These are phyloP conservation scores for Argentina anserina DNA, from an alignment of 306 rosid species.

Conservation along the genomic window DNA sequence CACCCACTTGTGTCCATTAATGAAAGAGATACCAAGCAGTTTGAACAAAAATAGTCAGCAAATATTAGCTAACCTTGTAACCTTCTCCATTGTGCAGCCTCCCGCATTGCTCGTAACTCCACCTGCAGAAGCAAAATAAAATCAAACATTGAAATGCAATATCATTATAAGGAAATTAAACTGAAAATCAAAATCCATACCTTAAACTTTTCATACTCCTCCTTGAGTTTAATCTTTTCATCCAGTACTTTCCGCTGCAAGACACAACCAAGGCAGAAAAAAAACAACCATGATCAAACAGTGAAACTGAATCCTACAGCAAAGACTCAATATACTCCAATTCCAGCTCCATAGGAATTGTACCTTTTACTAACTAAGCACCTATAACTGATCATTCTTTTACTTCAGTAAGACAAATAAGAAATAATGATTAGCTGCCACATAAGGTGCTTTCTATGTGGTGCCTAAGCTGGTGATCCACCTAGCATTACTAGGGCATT, in stretches of 20 bases:
- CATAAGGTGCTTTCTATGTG: neutral
- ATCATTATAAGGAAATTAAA: conserved; percentile 3
- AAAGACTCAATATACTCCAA: neutral
- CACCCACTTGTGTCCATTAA: neutral
- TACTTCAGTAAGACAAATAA: too few species aligned
- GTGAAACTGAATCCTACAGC: neutral
- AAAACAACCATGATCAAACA: neutral
- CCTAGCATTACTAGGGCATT: neutral
- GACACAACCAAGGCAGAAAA: conserved; percentile 16
- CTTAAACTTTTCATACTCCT: conserved; percentile 75
- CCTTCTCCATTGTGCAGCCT: conserved; percentile 91
- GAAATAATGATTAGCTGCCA: too few species aligned
- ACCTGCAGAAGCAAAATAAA: conserved; percentile 42
- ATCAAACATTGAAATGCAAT: conserved; percentile 1
- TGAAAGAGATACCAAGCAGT: neutral
- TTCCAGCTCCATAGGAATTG: neutral
- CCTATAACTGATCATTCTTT: neutral
- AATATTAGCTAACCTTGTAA: conserved; percentile 59
- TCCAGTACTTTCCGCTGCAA: conserved; percentile 78
- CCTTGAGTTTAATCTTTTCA: conserved; percentile 76
- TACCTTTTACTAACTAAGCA: neutral
- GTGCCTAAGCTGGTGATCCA: neutral
- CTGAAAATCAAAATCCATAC: conserved; percentile 30
- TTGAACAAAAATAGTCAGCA: conserved; percentile 16
- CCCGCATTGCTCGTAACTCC: conserved; percentile 76